A percentile compares a stretch with the other conserved stretches of the same genome.
Evolutionary conservation across 2,329 filamentous ascomycete species (phyloP).

Genomic region (Phialocephala sp.): DNA sequence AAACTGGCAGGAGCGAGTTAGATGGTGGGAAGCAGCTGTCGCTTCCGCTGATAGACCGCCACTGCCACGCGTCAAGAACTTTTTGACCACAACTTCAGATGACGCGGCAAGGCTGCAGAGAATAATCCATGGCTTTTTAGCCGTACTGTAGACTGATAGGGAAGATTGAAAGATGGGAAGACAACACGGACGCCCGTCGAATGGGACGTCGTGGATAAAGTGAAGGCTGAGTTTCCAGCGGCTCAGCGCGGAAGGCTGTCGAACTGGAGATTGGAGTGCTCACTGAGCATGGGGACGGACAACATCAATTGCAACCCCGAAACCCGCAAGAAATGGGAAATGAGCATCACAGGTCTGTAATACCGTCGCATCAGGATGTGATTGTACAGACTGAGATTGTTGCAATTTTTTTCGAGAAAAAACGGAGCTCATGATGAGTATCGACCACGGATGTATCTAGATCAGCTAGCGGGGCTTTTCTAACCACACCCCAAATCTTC

Average conservation of each 20-base stretch:
- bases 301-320: too few species aligned
- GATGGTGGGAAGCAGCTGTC: conserved; percentile 9
- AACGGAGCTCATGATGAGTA: too few species aligned
- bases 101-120: conserved; percentile 5
- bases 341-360: too few species aligned
- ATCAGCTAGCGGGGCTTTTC: too few species aligned
- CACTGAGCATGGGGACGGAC: background rate
- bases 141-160: background rate
- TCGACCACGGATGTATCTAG: too few species aligned
- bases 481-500: too few species aligned
- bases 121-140: background rate
- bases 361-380: too few species aligned
- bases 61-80: conserved; percentile 6
- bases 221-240: background rate
- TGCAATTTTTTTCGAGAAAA: too few species aligned
- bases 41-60: background rate
- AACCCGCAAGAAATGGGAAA: too few species aligned
- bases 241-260: background rate
- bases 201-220: background rate
- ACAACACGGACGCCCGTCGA: background rate
- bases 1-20: background rate
- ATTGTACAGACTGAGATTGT: too few species aligned
- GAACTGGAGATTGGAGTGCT: background rate
- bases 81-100: conserved; percentile 1
- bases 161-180: background rate